Evolutionary conservation across 1,284 basidiomycete species (phyloP), one percentile per base, ranked within the genome.

Genomic region (Neotropicomus parvogracilis): DNA sequence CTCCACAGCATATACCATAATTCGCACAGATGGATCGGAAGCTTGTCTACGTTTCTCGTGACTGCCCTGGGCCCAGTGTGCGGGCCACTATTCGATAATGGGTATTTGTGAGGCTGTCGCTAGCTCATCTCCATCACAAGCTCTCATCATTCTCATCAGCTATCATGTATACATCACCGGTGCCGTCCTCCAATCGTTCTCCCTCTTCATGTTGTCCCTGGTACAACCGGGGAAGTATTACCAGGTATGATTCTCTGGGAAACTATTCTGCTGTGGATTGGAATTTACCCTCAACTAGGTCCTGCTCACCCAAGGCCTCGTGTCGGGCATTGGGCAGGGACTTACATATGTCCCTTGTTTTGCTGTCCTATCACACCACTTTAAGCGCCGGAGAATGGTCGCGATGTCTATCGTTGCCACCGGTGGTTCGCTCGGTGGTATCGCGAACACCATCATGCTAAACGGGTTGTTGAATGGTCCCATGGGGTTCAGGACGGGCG

Each of bases 141-240:
- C 32, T 38, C 36, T 49, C 8, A 50, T 28, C 12, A 0, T 12
- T 11, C 14, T 21, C 3, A 12, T 8, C 32, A 61, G 59, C n/a
- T n/a, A 49, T 11, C 40, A 49, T 7, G 54, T 46, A 9, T 59
- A 6, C 34, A 50, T 56, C 13, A n/a, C 47, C 10, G 68, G 66
- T 11, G 53, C 59, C 10, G 3, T 64, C 12, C 40, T 70, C 6
- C 55, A 62, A 20, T 61, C 52, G n/a, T 44, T 57, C 34, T 63
- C 60, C 19, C 49, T 71, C 10, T 70, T 71, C 51, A 62, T 70
- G 65, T 46, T 72, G 17, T 72, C 71, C 13, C 55, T 72, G 19
- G 63, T 62, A 26, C 36, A 65, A 32, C 62, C 62, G 27, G 54
- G 64, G 20, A 49, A 63, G 33, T 69, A 63, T 39, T 72, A 73